A percentile compares a stretch with the other conserved stretches of the same genome.
Conservation (phyloP, 257 asterid species). For the Solanum tarapatanum region DNA sequence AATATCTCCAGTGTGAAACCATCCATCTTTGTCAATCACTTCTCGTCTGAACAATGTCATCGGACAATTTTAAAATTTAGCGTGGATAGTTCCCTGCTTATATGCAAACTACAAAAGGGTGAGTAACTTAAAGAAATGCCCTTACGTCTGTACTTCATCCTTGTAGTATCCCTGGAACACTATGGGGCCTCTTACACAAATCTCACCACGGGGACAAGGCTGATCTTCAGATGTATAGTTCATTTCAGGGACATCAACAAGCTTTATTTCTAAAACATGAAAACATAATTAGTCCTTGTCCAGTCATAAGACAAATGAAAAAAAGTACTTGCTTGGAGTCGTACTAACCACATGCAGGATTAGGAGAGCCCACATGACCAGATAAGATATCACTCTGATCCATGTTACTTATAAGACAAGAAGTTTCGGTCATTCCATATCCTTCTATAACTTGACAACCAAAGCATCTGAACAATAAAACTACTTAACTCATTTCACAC, state of each 20-base stretch:
- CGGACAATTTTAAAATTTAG: not conserved
- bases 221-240: slow-evolving; percentile 81
- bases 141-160: slow-evolving; percentile 76
- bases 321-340: not conserved
- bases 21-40: slow-evolving; percentile 59
- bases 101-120: not conserved
- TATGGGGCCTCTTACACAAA: slow-evolving; percentile 88
- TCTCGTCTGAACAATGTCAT: slow-evolving; percentile 45
- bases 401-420: slow-evolving; percentile 73
- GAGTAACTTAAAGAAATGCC: not conserved
- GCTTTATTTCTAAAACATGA: slow-evolving; percentile 56
- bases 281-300: not conserved
- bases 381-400: slow-evolving; percentile 51
- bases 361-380: slow-evolving; percentile 94
- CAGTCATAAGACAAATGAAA: not conserved
- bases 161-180: slow-evolving; percentile 77
- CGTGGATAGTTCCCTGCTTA: slow-evolving; percentile 1
- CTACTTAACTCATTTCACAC: not conserved
- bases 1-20: slow-evolving; percentile 95
- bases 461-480: slow-evolving; percentile 50
- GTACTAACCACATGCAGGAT: slow-evolving; percentile 80
- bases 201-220: slow-evolving; percentile 95
- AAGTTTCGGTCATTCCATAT: slow-evolving; percentile 92
- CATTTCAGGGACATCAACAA: slow-evolving; percentile 93
- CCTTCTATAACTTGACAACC: slow-evolving; percentile 83